Base-by-base conservation (phyloP, 176 grass and related monocot species). In the bread wheat (Triticum aestivum) region DNA sequence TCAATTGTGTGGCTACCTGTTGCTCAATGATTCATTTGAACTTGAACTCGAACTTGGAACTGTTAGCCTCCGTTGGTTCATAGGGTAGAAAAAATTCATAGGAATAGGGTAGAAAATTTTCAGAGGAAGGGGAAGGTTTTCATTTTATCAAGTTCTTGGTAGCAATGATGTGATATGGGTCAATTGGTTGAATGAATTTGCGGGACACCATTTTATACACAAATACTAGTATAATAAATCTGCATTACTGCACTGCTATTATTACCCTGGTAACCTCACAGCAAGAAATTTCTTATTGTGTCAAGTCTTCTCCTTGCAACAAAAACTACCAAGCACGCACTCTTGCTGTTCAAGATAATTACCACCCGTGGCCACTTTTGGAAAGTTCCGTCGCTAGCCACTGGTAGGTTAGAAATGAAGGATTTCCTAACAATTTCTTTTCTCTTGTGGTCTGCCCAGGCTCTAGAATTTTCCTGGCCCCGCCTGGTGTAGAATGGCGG, bases 401-500 rank as follows among this genome's bases (percentile, higher is more conserved):
- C 38, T 3, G 10, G 69, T 72, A 73, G 69, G 5, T 44, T n/a
- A 8, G 41, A 27, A 14, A 12, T 14, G 5, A 45, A 26, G n/a
- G n/a, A 73, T 27, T 73, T 73, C 6, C 5, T 45, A 1, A 26
- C 11, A 24, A 13, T 3, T 2, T 12, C 0, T 3, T 26, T 44
- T 73, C 41, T 3, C 70, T 27, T 73, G 6, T 73, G 11, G 12
- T 47, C 14, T 73, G n/a, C 65, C 6, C 14, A 9, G 65, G 15
- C 30, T 35, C 15, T 15, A 5, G 65, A 35, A 9, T 35, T 69
- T 69, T 20, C 15, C 38, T 41, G 20, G 35, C 4, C n/a, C 20
- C 0, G 72, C 72, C 42, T 52, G 52, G 45, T 7, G 35, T 65
- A 4, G 47, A 78, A 93, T 89, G 94, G 88, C 88, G 37, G 61